phyloP scores from a whole-genome alignment of 768 basidiomycete species.

The Boletus eberwhitei region DNA sequence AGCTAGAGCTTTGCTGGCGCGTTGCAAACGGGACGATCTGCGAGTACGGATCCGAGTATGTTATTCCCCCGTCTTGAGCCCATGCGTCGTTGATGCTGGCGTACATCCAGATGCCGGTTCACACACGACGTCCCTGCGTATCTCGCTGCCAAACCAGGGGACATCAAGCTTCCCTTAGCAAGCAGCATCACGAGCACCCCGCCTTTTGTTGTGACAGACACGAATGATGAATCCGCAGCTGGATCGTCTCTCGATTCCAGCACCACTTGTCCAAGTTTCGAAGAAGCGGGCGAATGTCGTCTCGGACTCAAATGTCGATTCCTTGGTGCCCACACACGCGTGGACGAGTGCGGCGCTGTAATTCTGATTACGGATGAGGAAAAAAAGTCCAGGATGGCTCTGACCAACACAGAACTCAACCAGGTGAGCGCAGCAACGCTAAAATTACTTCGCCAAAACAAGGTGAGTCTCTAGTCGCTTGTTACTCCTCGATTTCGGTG shows the following conservation, averaged over 20 bases:
- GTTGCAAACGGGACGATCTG: conserved; percentile 70
- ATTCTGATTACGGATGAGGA: conserved; percentile 53
- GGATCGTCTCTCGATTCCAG: conserved; percentile 18
- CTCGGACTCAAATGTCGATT: conserved; percentile 88
- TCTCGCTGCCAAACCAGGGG: conserved; percentile 69
- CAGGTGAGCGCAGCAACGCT: conserved; percentile 56
- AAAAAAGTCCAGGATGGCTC: conserved; percentile 47
- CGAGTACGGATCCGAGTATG: conserved; percentile 65
- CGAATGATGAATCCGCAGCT: background rate
- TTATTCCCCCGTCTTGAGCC: background rate
- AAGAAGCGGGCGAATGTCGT: conserved; percentile 31
- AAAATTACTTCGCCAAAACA: conserved; percentile 62
- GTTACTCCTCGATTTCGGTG: background rate
- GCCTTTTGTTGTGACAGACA: conserved; percentile 45
- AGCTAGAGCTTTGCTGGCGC: conserved; percentile 78
- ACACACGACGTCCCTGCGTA: conserved; percentile 77
- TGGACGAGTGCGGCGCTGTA: conserved; percentile 43
- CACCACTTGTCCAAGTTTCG: conserved; percentile 26
- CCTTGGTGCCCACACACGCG: conserved; percentile 69
- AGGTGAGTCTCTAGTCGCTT: conserved; percentile 41
- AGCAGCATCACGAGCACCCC: conserved; percentile 42
- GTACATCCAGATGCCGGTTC: conserved; percentile 59
- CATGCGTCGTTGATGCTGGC: background rate
- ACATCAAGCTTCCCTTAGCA: conserved; percentile 58
- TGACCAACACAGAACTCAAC: conserved; percentile 63